Conservation (phyloP, 1,284 basidiomycete genomes). For the Porogramme epimiltina region DNA sequence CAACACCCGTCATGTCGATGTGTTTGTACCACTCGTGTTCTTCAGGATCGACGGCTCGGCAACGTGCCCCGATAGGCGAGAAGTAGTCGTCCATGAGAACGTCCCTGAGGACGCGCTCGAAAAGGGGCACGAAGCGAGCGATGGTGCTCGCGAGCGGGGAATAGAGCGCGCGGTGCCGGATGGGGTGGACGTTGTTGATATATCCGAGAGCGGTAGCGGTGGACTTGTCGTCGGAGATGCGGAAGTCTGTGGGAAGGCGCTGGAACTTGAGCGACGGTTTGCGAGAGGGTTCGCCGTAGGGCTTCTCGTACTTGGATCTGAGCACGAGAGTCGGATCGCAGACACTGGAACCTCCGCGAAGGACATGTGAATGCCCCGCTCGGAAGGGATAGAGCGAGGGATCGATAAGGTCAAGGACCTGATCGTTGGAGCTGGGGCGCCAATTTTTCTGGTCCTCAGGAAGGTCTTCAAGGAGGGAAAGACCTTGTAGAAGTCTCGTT, state of each 20-base stretch:
- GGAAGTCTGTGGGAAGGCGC: slow-evolving; percentile 13
- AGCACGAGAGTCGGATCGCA: neutral
- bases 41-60: neutral
- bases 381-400: slow-evolving; percentile 8
- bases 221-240: slow-evolving; percentile 2
- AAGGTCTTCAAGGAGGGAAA: neutral
- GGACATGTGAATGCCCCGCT: neutral
- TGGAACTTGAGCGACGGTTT: slow-evolving; percentile 1
- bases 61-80: neutral
- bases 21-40: slow-evolving; percentile 1
- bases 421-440: slow-evolving; percentile 4
- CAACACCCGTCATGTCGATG: neutral
- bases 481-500: neutral
- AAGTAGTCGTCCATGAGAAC: neutral
- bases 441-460: slow-evolving; percentile 7
- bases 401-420: slow-evolving; percentile 9
- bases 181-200: slow-evolving; percentile 12
- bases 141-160: neutral
- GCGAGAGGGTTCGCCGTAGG: neutral
- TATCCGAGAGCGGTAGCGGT: slow-evolving; percentile 1
- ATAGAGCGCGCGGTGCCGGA: neutral
- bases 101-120: slow-evolving; percentile 9
- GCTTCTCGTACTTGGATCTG: neutral
- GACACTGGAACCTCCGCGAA: neutral
- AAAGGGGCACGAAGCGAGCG: slow-evolving; percentile 6